Conservation (phyloP, 1,284 basidiomycete species). For the Tilletia caries region DNA sequence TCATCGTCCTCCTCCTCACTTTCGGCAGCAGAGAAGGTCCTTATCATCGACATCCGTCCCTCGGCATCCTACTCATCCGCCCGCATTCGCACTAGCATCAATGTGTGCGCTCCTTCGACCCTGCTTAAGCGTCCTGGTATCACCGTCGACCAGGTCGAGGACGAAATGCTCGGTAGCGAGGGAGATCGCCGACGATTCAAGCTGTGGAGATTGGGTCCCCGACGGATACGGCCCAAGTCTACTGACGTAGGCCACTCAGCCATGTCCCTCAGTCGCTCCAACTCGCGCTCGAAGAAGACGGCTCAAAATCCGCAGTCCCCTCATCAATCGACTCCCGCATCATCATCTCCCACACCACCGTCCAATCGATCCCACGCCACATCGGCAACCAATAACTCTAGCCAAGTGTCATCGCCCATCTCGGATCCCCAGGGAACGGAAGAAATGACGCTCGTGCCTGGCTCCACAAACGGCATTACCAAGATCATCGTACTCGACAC, state of each 20-base stretch:
- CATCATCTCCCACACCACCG: neutral
- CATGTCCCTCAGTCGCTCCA: slow-evolving; percentile 2
- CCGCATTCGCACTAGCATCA: slow-evolving; percentile 63
- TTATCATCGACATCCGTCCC: slow-evolving; percentile 82
- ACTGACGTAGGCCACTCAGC: too few relatives aligned
- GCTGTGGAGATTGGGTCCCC: slow-evolving; percentile 35
- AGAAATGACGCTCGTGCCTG: neutral
- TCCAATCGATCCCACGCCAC: neutral
- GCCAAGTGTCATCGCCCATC: neutral
- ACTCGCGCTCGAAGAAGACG: neutral
- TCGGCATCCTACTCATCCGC: slow-evolving; percentile 56
- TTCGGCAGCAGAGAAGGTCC: slow-evolving; percentile 24
- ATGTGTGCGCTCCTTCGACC: slow-evolving; percentile 87
- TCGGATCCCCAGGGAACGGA: neutral
- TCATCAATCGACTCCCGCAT: too few relatives aligned
- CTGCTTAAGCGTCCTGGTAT: slow-evolving; percentile 62
- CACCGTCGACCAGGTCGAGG: slow-evolving; percentile 44
- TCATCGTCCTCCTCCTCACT: too few relatives aligned
- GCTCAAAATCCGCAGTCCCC: too few relatives aligned
- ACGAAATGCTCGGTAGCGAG: slow-evolving; percentile 42
- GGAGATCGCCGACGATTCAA: slow-evolving; percentile 33
- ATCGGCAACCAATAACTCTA: neutral
- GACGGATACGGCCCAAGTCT: neutral
- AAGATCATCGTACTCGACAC: slow-evolving; percentile 49
- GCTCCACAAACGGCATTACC: slow-evolving; percentile 23